Evolutionary conservation across 306 rosid genomes (phyloP).

Genomic region (Ammopiptanthus mongolicus): DNA sequence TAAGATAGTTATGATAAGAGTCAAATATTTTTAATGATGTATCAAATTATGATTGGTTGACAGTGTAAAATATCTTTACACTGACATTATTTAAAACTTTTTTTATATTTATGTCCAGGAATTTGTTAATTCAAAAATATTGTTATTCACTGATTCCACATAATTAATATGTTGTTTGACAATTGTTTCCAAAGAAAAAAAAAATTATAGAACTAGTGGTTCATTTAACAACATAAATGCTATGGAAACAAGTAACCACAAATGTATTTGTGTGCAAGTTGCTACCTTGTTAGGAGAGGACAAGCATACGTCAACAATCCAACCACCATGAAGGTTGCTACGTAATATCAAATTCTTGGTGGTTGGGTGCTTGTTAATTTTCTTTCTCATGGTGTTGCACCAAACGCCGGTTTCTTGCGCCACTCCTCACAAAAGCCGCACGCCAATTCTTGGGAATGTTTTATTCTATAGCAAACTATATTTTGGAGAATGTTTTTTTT

Average conservation of each 20-base stretch:
- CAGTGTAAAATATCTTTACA: no score
- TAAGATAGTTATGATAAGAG: no score
- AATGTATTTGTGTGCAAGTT: background rate
- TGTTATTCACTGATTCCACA: no score
- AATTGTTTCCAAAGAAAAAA: no score
- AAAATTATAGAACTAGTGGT: background rate
- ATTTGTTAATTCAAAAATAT: no score
- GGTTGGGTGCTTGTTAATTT: slow-evolving; percentile 11
- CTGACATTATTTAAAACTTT: no score
- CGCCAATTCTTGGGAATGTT: no score
- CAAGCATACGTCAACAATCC: slow-evolving; percentile 31
- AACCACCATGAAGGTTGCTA: slow-evolving; percentile 34
- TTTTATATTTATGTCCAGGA: background rate
- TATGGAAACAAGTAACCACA: background rate
- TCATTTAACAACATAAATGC: background rate
- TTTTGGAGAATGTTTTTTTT: no score
- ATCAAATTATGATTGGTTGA: no score
- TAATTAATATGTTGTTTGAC: no score
- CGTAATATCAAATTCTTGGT: slow-evolving; percentile 22
- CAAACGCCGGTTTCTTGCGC: slow-evolving; percentile 21
- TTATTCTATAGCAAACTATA: no score
- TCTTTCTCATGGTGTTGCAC: slow-evolving; percentile 26
- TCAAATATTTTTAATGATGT: no score
- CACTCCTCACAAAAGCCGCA: slow-evolving; percentile 12
- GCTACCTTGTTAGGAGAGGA: slow-evolving; percentile 23